These are phyloP conservation scores for Panus rudis DNA, from an alignment of 768 basidiomycete genomes.

Conservation along the genomic window DNA sequence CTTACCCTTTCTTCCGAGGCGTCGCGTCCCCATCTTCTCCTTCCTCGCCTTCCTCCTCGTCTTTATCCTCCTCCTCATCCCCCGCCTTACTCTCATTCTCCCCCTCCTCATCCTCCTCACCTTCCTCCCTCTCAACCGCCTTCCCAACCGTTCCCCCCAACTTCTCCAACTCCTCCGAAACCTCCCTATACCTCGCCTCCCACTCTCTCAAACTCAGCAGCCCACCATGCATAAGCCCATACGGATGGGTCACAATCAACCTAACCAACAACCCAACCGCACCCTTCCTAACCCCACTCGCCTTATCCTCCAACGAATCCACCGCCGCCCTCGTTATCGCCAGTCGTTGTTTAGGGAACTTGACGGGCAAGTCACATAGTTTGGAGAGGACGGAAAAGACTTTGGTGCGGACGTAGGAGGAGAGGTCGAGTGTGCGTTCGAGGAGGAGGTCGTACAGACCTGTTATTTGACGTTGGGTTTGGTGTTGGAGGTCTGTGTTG, in stretches of 20 bases:
- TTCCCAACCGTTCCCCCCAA: slow-evolving; percentile 65
- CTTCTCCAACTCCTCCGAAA: slow-evolving; percentile 58
- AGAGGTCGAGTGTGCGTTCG: slow-evolving; percentile 81
- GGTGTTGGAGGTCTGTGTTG: slow-evolving; percentile 36
- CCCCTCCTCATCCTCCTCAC: slow-evolving; percentile 14
- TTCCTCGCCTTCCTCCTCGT: slow-evolving; percentile 20
- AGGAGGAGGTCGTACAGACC: slow-evolving; percentile 77
- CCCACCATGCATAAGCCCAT: slow-evolving; percentile 78
- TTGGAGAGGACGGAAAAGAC: slow-evolving; percentile 71
- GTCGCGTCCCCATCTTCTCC: slow-evolving; percentile 23
- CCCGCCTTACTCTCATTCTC: slow-evolving; percentile 20
- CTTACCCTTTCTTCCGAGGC: slow-evolving; percentile 14
- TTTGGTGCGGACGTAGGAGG: slow-evolving; percentile 87
- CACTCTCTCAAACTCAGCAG: slow-evolving; percentile 65
- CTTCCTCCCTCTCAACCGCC: slow-evolving; percentile 39
- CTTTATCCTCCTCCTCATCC: slow-evolving; percentile 24
- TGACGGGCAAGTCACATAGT: slow-evolving; percentile 67
- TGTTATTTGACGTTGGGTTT: slow-evolving; percentile 67
- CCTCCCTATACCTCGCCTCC: slow-evolving; percentile 61
- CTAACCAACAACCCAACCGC: slow-evolving; percentile 71
- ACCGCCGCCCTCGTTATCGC: slow-evolving; percentile 71
- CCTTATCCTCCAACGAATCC: slow-evolving; percentile 83
- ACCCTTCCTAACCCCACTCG: slow-evolving; percentile 77
- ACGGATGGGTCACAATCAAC: slow-evolving; percentile 84
- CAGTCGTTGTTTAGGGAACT: slow-evolving; percentile 84